Base-by-base conservation (phyloP, 2,329 filamentous ascomycete species). In the Tolypocladium album region DNA sequence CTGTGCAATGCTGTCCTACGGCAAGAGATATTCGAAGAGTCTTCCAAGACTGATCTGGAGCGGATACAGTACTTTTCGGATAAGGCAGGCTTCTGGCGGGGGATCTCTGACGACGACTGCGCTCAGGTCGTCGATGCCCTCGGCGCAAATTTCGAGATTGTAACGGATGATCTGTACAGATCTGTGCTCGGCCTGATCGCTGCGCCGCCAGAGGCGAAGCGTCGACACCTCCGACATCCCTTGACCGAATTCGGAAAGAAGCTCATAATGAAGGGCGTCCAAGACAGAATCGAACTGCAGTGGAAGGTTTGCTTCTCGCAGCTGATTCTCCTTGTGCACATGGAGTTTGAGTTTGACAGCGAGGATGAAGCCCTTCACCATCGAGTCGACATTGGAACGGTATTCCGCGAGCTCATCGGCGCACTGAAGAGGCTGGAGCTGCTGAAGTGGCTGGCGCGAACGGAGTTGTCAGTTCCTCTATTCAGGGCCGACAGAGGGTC, bases 101-200 rank as follows among this genome's bases (percentile, higher is more conserved):
- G 89, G 61, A 85, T 97, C 58, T 88, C 88, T 1, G 90, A 97
- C 59, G 91, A 96, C 57, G 87, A 92, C 57, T 90, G 87, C 64
- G 79, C 85, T 47, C 82, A 85, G 60, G 81, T 95, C n/a, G 81
- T 85, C 7, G 81, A 85, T 42, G 79, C 84, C 6, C 79, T 96
- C 12, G 88, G 90, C 34, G 81, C 85, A 42, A 82, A 82, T 64
- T 88, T 81, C 73, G 87, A 67, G 73, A 80, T 72, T 75, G 86
- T 80, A 68, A 83, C 79, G 3, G 75, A 78, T 45, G 72, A 78
- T 22, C 74, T 86, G 12, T 88, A 86, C 65, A 70, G 78, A 38
- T 73, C 78, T n/a, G 69, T 87, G 5, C 62, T 76, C 50, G 72
- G 74, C 4, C 70, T 83, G 43, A 72, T 85, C 61, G 73, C 73